Conservation (phyloP, 2,329 filamentous ascomycete genomes). For the Gnomoniopsis smithogilvyi region DNA sequence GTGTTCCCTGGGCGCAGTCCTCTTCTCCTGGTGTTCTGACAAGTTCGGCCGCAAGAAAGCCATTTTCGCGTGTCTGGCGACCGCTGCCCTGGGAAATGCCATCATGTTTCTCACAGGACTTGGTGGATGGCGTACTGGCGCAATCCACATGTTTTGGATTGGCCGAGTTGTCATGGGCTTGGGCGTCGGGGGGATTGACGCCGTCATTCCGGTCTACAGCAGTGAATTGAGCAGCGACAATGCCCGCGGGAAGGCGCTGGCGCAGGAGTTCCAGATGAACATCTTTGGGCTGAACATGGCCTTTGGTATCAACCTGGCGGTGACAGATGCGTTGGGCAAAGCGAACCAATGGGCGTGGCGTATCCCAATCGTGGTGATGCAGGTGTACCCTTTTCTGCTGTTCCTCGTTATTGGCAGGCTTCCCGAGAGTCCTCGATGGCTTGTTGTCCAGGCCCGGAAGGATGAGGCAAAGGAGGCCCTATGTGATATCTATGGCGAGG, state of each 20-base stretch:
- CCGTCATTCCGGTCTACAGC: constrained; percentile 58
- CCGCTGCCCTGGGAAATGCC: constrained; percentile 15
- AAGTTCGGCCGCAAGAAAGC: constrained; percentile 13
- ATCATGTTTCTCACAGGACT: constrained; percentile 17
- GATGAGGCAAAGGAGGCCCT: constrained; percentile 50
- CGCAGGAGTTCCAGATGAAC: constrained; percentile 63
- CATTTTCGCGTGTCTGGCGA: constrained; percentile 16
- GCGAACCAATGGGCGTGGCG: constrained; percentile 60
- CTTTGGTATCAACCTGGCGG: constrained; percentile 54
- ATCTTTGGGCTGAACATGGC: constrained; percentile 61
- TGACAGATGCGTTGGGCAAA: constrained; percentile 53
- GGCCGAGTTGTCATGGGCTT: constrained; percentile 34
- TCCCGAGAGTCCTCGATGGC: constrained; percentile 58
- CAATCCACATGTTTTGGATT: constrained; percentile 13
- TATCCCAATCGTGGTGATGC: constrained; percentile 58
- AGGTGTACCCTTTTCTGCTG: constrained; percentile 52
- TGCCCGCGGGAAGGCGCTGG: constrained; percentile 53
- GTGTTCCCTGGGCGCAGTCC: constrained; percentile 50
- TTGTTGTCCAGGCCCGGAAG: constrained; percentile 45
- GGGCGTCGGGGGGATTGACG: constrained; percentile 58
- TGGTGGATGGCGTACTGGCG: constrained; percentile 8
- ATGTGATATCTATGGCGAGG: constrained; percentile 45
- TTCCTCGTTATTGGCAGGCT: constrained; percentile 49
- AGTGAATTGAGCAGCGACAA: constrained; percentile 55
- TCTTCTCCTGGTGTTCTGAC: constrained; percentile 20